These are phyloP conservation scores for Filobasidium wieringae DNA, from an alignment of 768 basidiomycete genomes.

Conservation along the genomic window DNA sequence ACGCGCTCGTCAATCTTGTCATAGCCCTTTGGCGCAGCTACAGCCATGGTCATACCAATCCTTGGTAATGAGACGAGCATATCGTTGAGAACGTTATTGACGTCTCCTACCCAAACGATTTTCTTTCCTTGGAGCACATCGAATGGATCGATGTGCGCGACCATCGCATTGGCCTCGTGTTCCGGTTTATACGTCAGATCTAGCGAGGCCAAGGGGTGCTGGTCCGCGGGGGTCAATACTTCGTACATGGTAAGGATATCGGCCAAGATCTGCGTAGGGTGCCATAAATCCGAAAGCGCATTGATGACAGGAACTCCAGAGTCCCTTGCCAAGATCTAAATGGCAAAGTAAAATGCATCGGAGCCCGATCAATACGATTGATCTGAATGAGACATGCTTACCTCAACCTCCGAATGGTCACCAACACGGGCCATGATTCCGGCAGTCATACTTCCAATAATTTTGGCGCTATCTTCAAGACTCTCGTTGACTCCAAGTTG, in stretches of 20 bases:
- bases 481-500: constrained; percentile 94
- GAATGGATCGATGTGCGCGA: constrained; percentile 38
- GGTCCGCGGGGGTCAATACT: constrained; percentile 25
- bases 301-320: constrained; percentile 91
- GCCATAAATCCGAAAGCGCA: constrained; percentile 89
- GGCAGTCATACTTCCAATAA: constrained; percentile 88
- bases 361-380: not conserved
- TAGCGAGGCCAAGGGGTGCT: constrained; percentile 6
- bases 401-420: constrained; percentile 84
- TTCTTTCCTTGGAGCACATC: constrained; percentile 63
- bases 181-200: constrained; percentile 7
- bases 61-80: constrained; percentile 93
- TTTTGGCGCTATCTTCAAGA: constrained; percentile 66
- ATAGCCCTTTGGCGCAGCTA: constrained; percentile 62
- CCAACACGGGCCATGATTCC: constrained; percentile 96
- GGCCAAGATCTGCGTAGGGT: constrained; percentile 90
- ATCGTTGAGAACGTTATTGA: constrained; percentile 89
- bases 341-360: not conserved
- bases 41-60: constrained; percentile 69
- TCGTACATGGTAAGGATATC: constrained; percentile 85
- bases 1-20: constrained; percentile 47
- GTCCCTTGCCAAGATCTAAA: constrained; percentile 73
- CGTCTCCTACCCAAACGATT: constrained; percentile 85
- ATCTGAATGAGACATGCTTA: constrained; percentile 38
- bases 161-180: constrained; percentile 9